phyloP scores from a whole-genome alignment of 2,329 filamentous ascomycete species.

The Paecilomyces dactylethromorphus region DNA sequence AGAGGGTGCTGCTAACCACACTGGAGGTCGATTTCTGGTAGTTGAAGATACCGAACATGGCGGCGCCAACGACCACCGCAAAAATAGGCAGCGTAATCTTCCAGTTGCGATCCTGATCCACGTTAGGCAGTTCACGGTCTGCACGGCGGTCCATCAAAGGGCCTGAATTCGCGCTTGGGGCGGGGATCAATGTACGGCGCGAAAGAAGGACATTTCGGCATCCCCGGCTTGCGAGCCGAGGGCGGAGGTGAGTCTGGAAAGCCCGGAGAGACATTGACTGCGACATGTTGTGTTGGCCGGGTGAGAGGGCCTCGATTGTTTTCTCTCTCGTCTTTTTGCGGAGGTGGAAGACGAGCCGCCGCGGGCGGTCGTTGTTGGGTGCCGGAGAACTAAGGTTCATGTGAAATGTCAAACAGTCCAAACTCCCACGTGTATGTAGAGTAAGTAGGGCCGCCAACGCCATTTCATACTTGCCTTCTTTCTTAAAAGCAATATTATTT shows the following conservation, averaged over 20 bases:
- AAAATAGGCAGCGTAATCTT: constrained; percentile 74
- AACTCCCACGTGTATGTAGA: constrained; percentile 8
- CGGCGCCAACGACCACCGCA: constrained; percentile 60
- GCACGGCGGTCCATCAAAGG: constrained; percentile 47
- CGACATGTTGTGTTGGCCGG: constrained; percentile 3
- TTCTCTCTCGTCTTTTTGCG: background rate
- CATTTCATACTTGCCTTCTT: constrained; percentile 1
- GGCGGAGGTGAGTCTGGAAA: constrained; percentile 13
- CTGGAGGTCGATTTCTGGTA: constrained; percentile 93
- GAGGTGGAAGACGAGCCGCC: background rate
- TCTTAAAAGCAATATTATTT: background rate
- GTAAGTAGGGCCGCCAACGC: constrained; percentile 2
- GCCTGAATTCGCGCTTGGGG: constrained; percentile 44
- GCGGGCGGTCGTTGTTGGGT: background rate
- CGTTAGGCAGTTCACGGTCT: constrained; percentile 46
- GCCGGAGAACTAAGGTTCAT: background rate
- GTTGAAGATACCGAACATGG: constrained; percentile 90
- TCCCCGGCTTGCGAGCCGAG: constrained; percentile 7
- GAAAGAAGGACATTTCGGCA: constrained; percentile 7
- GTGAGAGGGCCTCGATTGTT: background rate
- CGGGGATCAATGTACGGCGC: constrained; percentile 43
- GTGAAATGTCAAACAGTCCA: constrained; percentile 18
- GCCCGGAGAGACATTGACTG: constrained; percentile 11
- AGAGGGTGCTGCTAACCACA: constrained; percentile 80
- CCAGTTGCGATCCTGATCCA: constrained; percentile 53